Evolutionary conservation across 2,329 filamentous ascomycete species (phyloP), one percentile per base, ranked within the genome.

Genomic region (Phyllosticta citribraziliensis): DNA sequence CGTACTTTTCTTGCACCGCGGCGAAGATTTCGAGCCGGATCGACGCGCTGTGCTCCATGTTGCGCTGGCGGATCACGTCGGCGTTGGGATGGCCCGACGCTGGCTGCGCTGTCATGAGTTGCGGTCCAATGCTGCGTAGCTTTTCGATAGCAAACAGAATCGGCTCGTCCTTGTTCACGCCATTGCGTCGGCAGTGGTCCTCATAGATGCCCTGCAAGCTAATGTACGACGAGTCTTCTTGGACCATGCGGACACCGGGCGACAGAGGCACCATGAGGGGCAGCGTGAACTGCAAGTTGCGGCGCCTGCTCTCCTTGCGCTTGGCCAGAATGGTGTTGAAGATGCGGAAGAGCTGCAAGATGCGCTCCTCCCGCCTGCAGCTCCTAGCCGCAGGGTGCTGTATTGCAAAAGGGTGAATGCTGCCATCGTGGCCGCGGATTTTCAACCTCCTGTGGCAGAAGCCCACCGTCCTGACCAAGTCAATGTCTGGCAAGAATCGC

Each of bases 341-440:
- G 68, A 97, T 95, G 53, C 95, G 84, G 86, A 99, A 99, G 12
- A 99, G 82, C 74, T 99, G 94, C 65, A 97, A 75, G 61, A 97
- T 96, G 27, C 94, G 84, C 76, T 99, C 95, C 73, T 99, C 95
- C 60, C 95, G 85, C 63, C 94, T 85, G 69, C 92, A 97, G 73
- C 96, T 92, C 61, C 94, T 82, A 3, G 92, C 91, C 1, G 94
- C 92, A 3, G 94, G 95, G 72, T 97, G 93, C 71, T 99, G 95
- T 40, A 99, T 91, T 2, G 92, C 92, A 76, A 97, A 99, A 8
- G 91, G 84, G 79, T 99, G 94, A n/a, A 96, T 80, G 70, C 92
- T 97, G 66, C 95, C 94, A 75, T 99, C 95, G 71, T 97, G 93
- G 17, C 94, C 95, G 65, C 95, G 89, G 72, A 99, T 97, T 78